Evolutionary conservation across 495 filamentous ascomycete species (phyloP), one percentile per base, ranked within the genome.

Genomic region (Jackrogersella minutella): DNA sequence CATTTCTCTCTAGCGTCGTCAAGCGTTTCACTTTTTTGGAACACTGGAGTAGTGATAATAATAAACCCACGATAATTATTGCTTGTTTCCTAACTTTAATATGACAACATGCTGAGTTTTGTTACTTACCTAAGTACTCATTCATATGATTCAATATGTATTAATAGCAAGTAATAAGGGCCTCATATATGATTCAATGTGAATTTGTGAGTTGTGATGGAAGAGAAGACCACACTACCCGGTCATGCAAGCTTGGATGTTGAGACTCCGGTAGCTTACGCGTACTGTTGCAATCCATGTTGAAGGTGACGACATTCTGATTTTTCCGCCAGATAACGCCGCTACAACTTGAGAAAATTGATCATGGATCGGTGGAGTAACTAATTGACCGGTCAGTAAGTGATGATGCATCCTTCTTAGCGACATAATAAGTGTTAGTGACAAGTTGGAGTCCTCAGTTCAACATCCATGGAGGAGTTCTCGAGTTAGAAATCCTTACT

Each of bases 201-300:
- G n/a, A n/a, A n/a, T n/a, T n/a, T n/a, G n/a, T n/a, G n/a, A n/a
- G n/a, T n/a, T n/a, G n/a, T n/a, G n/a, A n/a, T n/a, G n/a, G n/a
- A n/a, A n/a, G n/a, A n/a, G n/a, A n/a, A n/a, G n/a, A n/a, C n/a
- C n/a, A n/a, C n/a, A n/a, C n/a, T n/a, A n/a, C n/a, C n/a, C n/a
- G n/a, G n/a, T n/a, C n/a, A n/a, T n/a, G n/a, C n/a, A n/a, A n/a
- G n/a, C n/a, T n/a, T n/a, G n/a, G n/a, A n/a, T n/a, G n/a, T 13
- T 7, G 17, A 17, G 16, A 52, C 16, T 22, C 30, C 11, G 21
- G 14, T 52, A 13, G 49, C 49, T 52, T 34, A 52, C 49, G 49
- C 30, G 49, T 34, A 52, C 30, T 36, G 49, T 52, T 52, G 49
- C 31, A 36, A 52, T 52, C 49, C 49, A 34, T 36, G 49, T 36